These are phyloP conservation scores for Allium fistulosum DNA, from an alignment of 106 monocot species.

Conservation along the genomic window DNA sequence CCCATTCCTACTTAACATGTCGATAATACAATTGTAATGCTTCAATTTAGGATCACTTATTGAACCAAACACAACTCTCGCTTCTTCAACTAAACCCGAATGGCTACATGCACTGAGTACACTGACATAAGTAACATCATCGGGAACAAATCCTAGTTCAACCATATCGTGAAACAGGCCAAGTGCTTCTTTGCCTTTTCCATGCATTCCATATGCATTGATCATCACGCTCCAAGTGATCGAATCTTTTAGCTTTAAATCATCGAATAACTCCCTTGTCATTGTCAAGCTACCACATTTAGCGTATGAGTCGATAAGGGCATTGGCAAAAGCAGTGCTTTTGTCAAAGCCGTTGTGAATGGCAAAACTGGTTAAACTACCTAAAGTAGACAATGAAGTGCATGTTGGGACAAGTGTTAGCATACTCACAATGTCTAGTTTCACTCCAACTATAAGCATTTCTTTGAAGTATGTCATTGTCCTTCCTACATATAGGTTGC, in stretches of 20 bases:
- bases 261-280: constrained; percentile 37
- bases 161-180: constrained; percentile 38
- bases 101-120: constrained; percentile 65
- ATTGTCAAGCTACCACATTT: constrained; percentile 34
- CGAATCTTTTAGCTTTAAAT: constrained; percentile 29
- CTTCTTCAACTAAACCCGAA: constrained; percentile 46
- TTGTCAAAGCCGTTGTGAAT: constrained; percentile 28
- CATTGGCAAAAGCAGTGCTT: constrained; percentile 26
- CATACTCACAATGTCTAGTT: constrained; percentile 51
- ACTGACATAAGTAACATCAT: constrained; percentile 48
- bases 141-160: constrained; percentile 19
- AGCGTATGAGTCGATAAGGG: constrained; percentile 47
- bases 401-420: constrained; percentile 39
- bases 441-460: constrained; percentile 30
- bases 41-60: constrained; percentile 42
- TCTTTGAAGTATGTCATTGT: constrained; percentile 32
- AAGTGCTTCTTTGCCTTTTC: constrained; percentile 39
- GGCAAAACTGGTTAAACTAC: constrained; percentile 22
- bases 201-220: constrained; percentile 57
- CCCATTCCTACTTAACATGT: constrained; percentile 52
- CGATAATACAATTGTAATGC: constrained; percentile 56
- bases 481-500: constrained; percentile 10
- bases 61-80: constrained; percentile 27
- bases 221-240: constrained; percentile 70
- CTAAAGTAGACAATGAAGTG: constrained; percentile 24